These are phyloP conservation scores for Lepiota brunneoincarnata DNA, from an alignment of 768 basidiomycete genomes.

Conservation along the genomic window DNA sequence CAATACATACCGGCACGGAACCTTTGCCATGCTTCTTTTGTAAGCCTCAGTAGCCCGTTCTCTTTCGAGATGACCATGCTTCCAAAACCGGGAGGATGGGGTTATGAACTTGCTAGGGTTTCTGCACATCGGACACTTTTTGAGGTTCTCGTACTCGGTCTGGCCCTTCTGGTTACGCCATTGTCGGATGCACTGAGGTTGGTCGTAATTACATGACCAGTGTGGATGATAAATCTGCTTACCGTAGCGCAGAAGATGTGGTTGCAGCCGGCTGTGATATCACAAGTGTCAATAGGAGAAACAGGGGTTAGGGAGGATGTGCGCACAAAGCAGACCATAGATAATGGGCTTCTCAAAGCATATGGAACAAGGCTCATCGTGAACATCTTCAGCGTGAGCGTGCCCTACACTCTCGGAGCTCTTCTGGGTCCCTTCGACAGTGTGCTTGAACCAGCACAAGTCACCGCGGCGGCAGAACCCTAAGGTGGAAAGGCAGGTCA, in stretches of 20 bases:
- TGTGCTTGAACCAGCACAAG: constrained; percentile 75
- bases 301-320: background rate
- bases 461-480: constrained; percentile 73
- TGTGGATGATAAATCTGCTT: constrained; percentile 17
- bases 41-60: constrained; percentile 49
- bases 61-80: constrained; percentile 53
- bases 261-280: constrained; percentile 63
- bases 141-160: constrained; percentile 55
- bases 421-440: constrained; percentile 20
- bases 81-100: constrained; percentile 70
- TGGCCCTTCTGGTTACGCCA: constrained; percentile 70
- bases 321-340: constrained; percentile 66
- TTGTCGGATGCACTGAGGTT: constrained; percentile 65
- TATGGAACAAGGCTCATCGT: constrained; percentile 54
- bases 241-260: constrained; percentile 79
- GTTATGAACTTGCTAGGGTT: constrained; percentile 62
- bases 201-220: constrained; percentile 6
- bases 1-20: constrained; percentile 60
- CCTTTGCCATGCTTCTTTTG: constrained; percentile 68
- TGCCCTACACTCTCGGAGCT: constrained; percentile 17
- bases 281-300: background rate
- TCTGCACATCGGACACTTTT: constrained; percentile 81
- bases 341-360: constrained; percentile 72
- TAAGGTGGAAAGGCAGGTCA: constrained; percentile 21
- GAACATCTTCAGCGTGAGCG: constrained; percentile 36